Evolutionary conservation across 306 rosid genomes (phyloP).

Genomic region (Citrullus amarus): DNA sequence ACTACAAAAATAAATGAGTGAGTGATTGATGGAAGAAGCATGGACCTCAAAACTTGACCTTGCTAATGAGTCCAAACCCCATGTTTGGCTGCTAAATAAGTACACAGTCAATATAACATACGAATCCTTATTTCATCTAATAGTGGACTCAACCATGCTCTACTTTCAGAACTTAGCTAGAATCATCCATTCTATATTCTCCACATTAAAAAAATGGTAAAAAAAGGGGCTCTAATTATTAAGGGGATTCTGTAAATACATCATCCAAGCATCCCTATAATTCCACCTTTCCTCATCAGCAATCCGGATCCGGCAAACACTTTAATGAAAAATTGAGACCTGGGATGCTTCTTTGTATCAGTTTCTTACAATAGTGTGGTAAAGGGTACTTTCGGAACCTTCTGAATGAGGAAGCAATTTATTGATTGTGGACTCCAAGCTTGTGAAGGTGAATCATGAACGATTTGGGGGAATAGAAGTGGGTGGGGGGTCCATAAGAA

Average conservation of each 20-base stretch:
- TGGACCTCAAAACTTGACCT: constrained; percentile 5
- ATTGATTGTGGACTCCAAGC: constrained; percentile 7
- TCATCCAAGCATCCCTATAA: neutral
- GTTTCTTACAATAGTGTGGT: constrained; percentile 1
- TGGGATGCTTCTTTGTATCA: neutral
- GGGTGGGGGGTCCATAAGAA: neutral
- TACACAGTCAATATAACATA: neutral
- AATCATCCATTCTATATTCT: neutral
- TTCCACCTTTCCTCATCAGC: constrained; percentile 7
- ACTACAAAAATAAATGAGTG: constrained; percentile 11
- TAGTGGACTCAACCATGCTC: constrained; percentile 7
- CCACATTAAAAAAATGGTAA: neutral
- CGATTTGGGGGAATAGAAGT: neutral
- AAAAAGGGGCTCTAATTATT: neutral
- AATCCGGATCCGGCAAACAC: constrained; percentile 2
- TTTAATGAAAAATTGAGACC: constrained; percentile 1
- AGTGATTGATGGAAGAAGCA: constrained; percentile 2
- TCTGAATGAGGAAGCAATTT: constrained; percentile 8
- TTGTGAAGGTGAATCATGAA: neutral
- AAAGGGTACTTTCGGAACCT: neutral
- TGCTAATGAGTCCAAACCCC: neutral
- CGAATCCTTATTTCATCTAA: constrained; percentile 12
- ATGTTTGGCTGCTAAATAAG: constrained; percentile 6
- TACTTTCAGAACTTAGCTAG: neutral
- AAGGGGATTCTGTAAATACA: neutral